phyloP scores from a whole-genome alignment of 1,284 basidiomycete species.

The Boletus chippewaensis region DNA sequence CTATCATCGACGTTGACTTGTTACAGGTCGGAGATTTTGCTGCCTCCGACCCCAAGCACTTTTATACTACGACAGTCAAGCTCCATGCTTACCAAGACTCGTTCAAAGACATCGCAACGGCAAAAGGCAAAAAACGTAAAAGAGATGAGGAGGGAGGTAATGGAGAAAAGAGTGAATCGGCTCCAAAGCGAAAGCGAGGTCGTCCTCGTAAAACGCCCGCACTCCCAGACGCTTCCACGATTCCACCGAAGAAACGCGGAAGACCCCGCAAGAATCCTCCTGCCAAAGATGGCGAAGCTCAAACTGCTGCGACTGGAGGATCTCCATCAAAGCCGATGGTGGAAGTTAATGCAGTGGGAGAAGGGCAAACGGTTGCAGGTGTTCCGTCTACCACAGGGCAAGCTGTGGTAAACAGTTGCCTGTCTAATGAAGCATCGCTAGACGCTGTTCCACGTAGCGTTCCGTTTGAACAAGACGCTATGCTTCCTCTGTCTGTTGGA shows the following conservation, averaged over 20 bases:
- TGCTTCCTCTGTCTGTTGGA: neutral
- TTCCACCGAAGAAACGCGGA: slow-evolving; percentile 27
- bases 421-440: neutral
- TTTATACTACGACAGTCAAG: slow-evolving; percentile 45
- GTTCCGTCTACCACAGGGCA: neutral
- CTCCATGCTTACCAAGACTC: slow-evolving; percentile 45
- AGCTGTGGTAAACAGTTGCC: neutral
- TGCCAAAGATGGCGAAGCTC: slow-evolving; percentile 5
- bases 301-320: neutral
- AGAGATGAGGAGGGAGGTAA: slow-evolving; percentile 17
- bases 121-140: slow-evolving; percentile 30
- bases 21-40: slow-evolving; percentile 49
- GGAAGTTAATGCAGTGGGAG: neutral
- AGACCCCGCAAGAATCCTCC: slow-evolving; percentile 31
- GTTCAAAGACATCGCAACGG: slow-evolving; percentile 32
- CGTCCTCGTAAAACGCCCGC: slow-evolving; percentile 32
- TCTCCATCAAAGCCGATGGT: slow-evolving; percentile 1
- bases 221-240: slow-evolving; percentile 7
- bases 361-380: neutral
- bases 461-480: neutral
- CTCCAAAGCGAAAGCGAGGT: slow-evolving; percentile 34
- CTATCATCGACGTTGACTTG: slow-evolving; percentile 43
- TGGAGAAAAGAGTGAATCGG: slow-evolving; percentile 26
- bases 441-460: neutral
- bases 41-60: slow-evolving; percentile 36